phyloP scores from a whole-genome alignment of 2,329 filamentous ascomycete species.

The Penicillium nordicum region DNA sequence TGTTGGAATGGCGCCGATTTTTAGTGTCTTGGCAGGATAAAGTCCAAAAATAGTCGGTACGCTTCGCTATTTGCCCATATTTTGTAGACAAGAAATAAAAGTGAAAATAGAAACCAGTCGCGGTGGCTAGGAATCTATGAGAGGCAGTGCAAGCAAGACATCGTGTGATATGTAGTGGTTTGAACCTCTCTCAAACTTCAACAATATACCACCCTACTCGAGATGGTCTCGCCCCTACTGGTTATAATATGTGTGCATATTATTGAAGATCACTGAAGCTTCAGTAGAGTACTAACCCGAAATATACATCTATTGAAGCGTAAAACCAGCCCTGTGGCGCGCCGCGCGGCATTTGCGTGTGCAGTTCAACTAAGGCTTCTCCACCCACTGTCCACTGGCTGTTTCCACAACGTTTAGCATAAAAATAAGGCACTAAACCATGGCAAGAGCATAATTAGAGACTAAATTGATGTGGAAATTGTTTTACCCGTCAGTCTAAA shows the following conservation, averaged over 20 bases:
- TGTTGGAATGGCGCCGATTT: neutral
- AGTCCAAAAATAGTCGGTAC: neutral
- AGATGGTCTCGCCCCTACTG: neutral
- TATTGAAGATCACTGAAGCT: neutral
- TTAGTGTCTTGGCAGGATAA: neutral
- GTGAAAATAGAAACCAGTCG: neutral
- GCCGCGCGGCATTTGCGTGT: neutral
- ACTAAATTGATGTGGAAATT: neutral
- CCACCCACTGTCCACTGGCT: neutral
- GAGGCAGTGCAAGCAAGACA: neutral
- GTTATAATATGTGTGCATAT: neutral
- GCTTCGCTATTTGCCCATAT: neutral
- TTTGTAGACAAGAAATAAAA: neutral
- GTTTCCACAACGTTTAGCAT: neutral
- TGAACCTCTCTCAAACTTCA: neutral
- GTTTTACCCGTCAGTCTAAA: neutral
- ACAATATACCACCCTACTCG: neutral
- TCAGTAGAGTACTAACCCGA: neutral
- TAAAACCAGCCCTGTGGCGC: neutral
- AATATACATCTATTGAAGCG: neutral
- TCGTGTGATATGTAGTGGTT: too few species aligned
- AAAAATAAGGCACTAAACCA: conserved; percentile 1
- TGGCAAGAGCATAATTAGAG: neutral
- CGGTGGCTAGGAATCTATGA: neutral
- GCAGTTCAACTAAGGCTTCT: neutral